Conservation (phyloP, 2,329 filamentous ascomycete genomes). For the Fusarium liriodendri region DNA sequence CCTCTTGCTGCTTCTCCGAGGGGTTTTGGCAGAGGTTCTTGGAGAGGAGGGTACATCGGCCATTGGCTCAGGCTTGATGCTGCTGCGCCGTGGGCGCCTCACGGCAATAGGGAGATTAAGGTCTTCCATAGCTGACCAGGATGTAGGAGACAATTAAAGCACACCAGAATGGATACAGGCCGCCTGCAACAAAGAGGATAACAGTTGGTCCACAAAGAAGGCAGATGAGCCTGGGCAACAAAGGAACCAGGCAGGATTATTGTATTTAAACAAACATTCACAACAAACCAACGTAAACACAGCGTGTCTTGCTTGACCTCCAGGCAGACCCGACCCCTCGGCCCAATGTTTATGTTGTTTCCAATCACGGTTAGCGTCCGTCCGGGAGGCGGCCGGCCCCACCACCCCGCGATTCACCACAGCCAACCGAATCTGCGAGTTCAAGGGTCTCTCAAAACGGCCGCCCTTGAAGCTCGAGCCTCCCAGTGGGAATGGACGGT, state of each 20-base stretch:
- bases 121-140: slow-evolving; percentile 48
- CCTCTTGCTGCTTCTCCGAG: slow-evolving; percentile 52
- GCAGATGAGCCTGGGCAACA: background rate
- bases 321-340: slow-evolving; percentile 17
- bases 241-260: slow-evolving; percentile 12
- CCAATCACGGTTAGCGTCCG: slow-evolving; percentile 53
- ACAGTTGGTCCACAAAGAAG: background rate
- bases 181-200: background rate
- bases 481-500: background rate
- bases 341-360: slow-evolving; percentile 59
- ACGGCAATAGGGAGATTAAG: slow-evolving; percentile 65
- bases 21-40: slow-evolving; percentile 43
- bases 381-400: slow-evolving; percentile 34
- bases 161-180: background rate
- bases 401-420: slow-evolving; percentile 37
- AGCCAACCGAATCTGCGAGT: slow-evolving; percentile 42
- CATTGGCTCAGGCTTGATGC: slow-evolving; percentile 44
- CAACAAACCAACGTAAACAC: slow-evolving; percentile 25
- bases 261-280: slow-evolving; percentile 26
- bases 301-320: slow-evolving; percentile 22
- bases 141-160: background rate
- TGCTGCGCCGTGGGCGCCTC: slow-evolving; percentile 63
- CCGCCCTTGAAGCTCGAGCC: slow-evolving; percentile 8
- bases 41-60: slow-evolving; percentile 25
- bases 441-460: slow-evolving; percentile 40